These are phyloP conservation scores for Podila horticola DNA, from an alignment of 192 early-diverging fungal species.

Conservation along the genomic window DNA sequence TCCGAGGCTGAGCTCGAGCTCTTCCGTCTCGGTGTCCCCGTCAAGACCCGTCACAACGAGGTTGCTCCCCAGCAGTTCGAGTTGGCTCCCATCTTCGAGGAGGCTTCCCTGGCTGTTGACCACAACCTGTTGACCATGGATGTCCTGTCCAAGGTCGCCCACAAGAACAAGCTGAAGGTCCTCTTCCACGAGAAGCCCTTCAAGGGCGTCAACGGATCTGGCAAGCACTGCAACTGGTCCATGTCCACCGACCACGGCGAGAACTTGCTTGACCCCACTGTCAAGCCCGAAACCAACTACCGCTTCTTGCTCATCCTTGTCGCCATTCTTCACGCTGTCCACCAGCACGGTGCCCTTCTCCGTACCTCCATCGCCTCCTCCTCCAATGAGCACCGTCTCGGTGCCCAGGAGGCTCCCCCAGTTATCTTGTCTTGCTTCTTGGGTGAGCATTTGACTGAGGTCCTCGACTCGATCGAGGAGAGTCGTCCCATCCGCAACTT, in stretches of 20 bases:
- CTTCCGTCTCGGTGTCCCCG: constrained; percentile 93
- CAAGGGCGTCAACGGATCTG: constrained; percentile 98
- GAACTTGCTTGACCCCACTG: constrained; percentile 97
- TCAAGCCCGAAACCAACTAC: constrained; percentile 98
- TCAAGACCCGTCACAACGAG: constrained; percentile 99
- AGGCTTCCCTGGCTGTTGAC: constrained; percentile 94
- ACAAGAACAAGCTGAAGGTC: constrained; percentile 96
- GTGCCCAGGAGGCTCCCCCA: constrained; percentile 98
- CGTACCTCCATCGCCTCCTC: constrained; percentile 93
- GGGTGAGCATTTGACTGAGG: constrained; percentile 97
- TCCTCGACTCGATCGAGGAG: constrained; percentile 93
- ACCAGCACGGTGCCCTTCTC: constrained; percentile 92
- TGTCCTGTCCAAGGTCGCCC: constrained; percentile 95
- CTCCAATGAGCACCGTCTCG: constrained; percentile 98
- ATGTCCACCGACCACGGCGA: constrained; percentile 94
- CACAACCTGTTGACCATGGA: constrained; percentile 99
- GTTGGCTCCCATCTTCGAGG: constrained; percentile 98
- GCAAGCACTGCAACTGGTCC: constrained; percentile 99
- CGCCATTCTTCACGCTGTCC: constrained; percentile 89
- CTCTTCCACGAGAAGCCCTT: constrained; percentile 99
- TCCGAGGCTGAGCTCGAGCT: constrained; percentile 96
- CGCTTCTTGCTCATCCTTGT: constrained; percentile 97
- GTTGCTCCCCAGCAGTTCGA: constrained; percentile 99
- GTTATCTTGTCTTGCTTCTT: constrained; percentile 98
- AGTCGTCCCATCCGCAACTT: constrained; percentile 87